These are phyloP conservation scores for Eucalyptus caleyi DNA, from an alignment of 345 rosid genomes.

Conservation along the genomic window DNA sequence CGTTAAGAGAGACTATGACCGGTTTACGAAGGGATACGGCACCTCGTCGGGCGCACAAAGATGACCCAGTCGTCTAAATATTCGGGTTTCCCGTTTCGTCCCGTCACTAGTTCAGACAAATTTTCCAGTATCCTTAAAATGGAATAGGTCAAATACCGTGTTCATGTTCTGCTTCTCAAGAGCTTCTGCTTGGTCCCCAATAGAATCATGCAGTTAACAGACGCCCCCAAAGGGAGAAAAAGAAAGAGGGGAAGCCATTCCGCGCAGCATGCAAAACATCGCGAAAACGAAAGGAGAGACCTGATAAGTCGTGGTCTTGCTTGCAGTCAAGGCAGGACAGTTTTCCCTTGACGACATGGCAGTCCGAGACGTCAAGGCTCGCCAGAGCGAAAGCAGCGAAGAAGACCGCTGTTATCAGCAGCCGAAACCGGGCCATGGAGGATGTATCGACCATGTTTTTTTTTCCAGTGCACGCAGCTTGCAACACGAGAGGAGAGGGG, in stretches of 20 bases:
- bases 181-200: neutral
- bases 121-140: neutral
- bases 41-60: neutral
- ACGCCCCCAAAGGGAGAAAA: neutral
- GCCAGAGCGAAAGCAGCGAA: slow-evolving; percentile 21
- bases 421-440: slow-evolving; percentile 24
- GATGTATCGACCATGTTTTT: neutral
- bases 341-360: slow-evolving; percentile 29
- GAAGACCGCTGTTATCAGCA: slow-evolving; percentile 1
- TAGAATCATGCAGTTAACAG: neutral
- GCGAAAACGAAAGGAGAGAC: slow-evolving; percentile 6
- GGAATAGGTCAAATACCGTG: neutral
- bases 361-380: slow-evolving; percentile 21
- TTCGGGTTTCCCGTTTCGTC: neutral
- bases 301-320: slow-evolving; percentile 37
- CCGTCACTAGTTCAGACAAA: neutral
- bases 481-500: neutral
- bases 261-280: neutral
- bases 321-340: slow-evolving; percentile 62
- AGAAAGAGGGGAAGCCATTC: neutral
- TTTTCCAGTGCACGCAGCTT: neutral
- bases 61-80: neutral
- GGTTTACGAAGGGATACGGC: neutral
- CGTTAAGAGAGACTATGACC: neutral
- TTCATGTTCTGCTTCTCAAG: neutral